These are phyloP conservation scores for Solanum tacnaense DNA, from an alignment of 257 asterid species.

Conservation along the genomic window DNA sequence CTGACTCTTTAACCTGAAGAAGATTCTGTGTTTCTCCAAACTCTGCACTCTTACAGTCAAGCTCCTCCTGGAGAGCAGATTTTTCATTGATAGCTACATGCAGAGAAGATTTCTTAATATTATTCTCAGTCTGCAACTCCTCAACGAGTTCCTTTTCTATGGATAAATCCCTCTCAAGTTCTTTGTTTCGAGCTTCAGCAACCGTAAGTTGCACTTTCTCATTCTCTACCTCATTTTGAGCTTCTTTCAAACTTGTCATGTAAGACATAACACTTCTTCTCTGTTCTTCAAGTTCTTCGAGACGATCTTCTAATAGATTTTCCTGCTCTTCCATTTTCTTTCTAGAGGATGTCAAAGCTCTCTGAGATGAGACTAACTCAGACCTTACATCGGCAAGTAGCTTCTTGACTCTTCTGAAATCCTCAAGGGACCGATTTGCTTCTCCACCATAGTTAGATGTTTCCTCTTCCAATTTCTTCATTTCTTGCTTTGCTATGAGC, in stretches of 20 bases:
- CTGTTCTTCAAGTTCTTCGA: constrained; percentile 54
- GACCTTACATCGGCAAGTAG: constrained; percentile 64
- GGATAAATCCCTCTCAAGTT: constrained; percentile 49
- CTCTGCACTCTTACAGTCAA: constrained; percentile 35
- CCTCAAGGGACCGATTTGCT: constrained; percentile 46
- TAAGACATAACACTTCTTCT: constrained; percentile 43
- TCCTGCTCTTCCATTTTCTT: constrained; percentile 48
- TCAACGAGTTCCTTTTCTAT: constrained; percentile 50
- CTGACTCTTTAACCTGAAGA: constrained; percentile 60
- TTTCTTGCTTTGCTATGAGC: constrained; percentile 56
- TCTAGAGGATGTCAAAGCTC: constrained; percentile 46
- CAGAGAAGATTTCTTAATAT: constrained; percentile 39
- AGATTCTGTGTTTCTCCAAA: constrained; percentile 41
- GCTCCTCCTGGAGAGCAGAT: constrained; percentile 37
- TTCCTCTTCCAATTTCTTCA: constrained; percentile 51
- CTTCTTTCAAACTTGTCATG: constrained; percentile 50
- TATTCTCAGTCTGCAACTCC: constrained; percentile 43
- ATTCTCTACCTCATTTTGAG: constrained; percentile 54
- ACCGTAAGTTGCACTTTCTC: constrained; percentile 51
- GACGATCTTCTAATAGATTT: constrained; percentile 41
- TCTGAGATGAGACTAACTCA: constrained; percentile 63
- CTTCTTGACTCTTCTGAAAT: constrained; percentile 54
- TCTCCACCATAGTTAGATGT: constrained; percentile 39
- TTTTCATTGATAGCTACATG: constrained; percentile 34
- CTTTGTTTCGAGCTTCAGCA: constrained; percentile 57